These are phyloP conservation scores for Colletotrichum kahawae DNA, from an alignment of 2,329 filamentous ascomycete genomes.

Conservation along the genomic window DNA sequence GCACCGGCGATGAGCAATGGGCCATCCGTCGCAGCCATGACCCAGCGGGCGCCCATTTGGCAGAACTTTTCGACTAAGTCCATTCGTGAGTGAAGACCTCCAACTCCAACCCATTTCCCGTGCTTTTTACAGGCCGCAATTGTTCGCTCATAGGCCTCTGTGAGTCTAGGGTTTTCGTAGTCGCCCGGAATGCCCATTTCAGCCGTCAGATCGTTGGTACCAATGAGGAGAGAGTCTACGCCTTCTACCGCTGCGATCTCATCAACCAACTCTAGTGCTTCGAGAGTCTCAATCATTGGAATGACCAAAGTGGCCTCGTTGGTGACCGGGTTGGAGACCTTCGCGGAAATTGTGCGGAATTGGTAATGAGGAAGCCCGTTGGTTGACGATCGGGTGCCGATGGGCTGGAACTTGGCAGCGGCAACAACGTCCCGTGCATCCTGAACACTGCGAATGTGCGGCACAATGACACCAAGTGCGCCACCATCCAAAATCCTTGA, in stretches of 20 bases:
- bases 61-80: slow-evolving; percentile 44
- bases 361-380: slow-evolving; percentile 40
- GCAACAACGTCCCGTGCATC: slow-evolving; percentile 40
- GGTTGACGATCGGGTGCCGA: slow-evolving; percentile 38
- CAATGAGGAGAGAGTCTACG: slow-evolving; percentile 47
- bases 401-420: slow-evolving; percentile 41
- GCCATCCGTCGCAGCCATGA: slow-evolving; percentile 33
- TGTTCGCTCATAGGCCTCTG: slow-evolving; percentile 35
- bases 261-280: slow-evolving; percentile 41
- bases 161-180: slow-evolving; percentile 36
- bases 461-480: slow-evolving; percentile 44
- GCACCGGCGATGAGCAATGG: slow-evolving; percentile 30
- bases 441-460: slow-evolving; percentile 41
- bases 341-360: slow-evolving; percentile 36
- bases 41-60: slow-evolving; percentile 26
- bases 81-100: slow-evolving; percentile 42
- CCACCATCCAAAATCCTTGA: slow-evolving; percentile 44
- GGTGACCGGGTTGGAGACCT: slow-evolving; percentile 36
- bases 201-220: slow-evolving; percentile 47
- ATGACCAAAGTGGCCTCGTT: slow-evolving; percentile 42
- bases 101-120: slow-evolving; percentile 44
- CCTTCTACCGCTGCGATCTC: slow-evolving; percentile 41
- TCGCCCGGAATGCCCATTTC: slow-evolving; percentile 48
- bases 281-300: slow-evolving; percentile 47
- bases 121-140: slow-evolving; percentile 40